These are phyloP conservation scores for Thelonectria blattea DNA, from an alignment of 2,329 filamentous ascomycete species.

Conservation along the genomic window DNA sequence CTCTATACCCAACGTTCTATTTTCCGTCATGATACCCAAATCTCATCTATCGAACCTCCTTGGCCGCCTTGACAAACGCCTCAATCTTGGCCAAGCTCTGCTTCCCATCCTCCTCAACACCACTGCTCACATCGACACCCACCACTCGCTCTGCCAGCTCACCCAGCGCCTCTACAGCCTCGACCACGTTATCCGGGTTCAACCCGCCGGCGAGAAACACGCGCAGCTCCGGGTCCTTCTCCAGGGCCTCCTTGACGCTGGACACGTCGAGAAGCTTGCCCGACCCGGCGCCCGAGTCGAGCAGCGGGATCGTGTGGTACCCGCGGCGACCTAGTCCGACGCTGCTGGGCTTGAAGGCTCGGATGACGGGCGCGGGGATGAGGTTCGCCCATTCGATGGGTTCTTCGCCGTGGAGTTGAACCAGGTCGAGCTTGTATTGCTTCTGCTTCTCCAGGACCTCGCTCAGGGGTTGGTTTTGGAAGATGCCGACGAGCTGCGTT, in stretches of 20 bases:
- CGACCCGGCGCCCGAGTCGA: conserved; percentile 87
- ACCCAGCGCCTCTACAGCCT: conserved; percentile 68
- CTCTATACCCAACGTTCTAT: neutral
- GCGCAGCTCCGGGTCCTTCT: conserved; percentile 71
- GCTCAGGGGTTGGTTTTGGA: conserved; percentile 85
- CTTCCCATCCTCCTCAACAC: conserved; percentile 82
- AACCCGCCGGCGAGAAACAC: conserved; percentile 87
- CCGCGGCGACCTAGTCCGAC: conserved; percentile 75
- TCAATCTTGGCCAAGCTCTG: conserved; percentile 84
- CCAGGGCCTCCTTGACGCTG: conserved; percentile 70
- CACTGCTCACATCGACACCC: conserved; percentile 92
- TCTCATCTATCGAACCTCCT: conserved; percentile 56
- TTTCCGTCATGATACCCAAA: neutral
- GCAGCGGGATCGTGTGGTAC: conserved; percentile 81
- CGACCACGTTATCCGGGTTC: conserved; percentile 76
- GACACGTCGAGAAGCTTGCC: conserved; percentile 78
- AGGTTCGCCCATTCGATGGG: conserved; percentile 87
- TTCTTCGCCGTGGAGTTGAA: conserved; percentile 92
- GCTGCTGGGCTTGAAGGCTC: conserved; percentile 79
- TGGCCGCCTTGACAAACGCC: conserved; percentile 78
- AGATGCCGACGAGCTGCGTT: conserved; percentile 88
- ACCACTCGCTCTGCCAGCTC: conserved; percentile 67
- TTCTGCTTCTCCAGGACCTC: conserved; percentile 82
- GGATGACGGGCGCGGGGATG: conserved; percentile 93
- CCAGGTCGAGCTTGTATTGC: conserved; percentile 79